Conservation (phyloP, 1,284 basidiomycete genomes). For the Earliella scabrosa region DNA sequence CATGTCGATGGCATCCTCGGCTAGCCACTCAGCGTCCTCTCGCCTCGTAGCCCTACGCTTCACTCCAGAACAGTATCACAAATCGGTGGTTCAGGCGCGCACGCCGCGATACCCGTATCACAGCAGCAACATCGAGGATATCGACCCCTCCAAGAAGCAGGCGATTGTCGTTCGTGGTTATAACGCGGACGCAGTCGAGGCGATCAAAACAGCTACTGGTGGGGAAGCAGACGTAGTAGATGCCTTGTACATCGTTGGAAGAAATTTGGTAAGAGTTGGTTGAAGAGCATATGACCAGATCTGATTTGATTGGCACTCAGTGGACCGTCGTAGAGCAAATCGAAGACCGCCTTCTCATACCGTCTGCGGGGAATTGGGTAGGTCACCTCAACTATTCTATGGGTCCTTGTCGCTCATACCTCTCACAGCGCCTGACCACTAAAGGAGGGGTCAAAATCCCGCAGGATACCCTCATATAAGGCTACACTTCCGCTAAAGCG, state of each 20-base stretch:
- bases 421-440: not conserved
- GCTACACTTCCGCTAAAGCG: not conserved
- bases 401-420: not conserved
- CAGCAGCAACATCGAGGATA: not conserved
- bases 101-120: not conserved
- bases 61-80: not conserved
- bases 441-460: not conserved
- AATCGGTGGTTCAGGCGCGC: not conserved
- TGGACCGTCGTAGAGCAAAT: not conserved
- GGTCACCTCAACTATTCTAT: not conserved
- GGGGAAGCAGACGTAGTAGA: not conserved
- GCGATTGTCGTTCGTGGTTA: conserved; percentile 4
- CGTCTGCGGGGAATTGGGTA: not conserved
- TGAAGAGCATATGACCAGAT: too few species aligned
- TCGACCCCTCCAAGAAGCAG: not conserved
- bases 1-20: too few species aligned
- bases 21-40: not conserved
- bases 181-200: conserved; percentile 1
- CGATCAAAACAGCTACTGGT: not conserved
- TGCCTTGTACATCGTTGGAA: not conserved
- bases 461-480: not conserved
- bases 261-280: not conserved
- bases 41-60: not conserved
- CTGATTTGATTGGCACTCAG: not conserved
- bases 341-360: not conserved